These are phyloP conservation scores for Eleusine coracana DNA, from an alignment of 176 grass and related monocot species.

Conservation along the genomic window DNA sequence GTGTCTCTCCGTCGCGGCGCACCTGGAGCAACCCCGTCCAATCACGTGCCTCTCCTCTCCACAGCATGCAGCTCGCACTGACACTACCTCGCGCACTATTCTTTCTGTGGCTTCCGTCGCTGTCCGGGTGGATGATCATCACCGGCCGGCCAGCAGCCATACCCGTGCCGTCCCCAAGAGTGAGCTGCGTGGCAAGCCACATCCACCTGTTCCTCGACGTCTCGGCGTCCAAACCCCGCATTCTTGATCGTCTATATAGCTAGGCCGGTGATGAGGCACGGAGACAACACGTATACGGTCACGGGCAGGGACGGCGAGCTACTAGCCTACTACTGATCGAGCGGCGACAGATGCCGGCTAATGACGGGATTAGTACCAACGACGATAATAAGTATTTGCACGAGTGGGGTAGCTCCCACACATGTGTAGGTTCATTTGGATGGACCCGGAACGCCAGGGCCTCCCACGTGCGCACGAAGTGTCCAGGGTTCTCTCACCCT, in stretches of 20 bases:
- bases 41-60: constrained; percentile 30
- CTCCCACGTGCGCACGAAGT: constrained; percentile 1
- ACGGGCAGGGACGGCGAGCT: neutral
- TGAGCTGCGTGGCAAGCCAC: constrained; percentile 18
- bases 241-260: neutral
- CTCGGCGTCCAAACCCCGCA: neutral
- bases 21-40: constrained; percentile 42
- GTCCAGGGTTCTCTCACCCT: constrained; percentile 5
- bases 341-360: neutral
- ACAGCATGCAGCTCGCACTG: constrained; percentile 4
- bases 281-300: neutral
- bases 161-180: neutral
- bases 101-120: neutral
- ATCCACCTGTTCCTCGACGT: constrained; percentile 8
- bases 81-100: neutral
- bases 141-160: neutral
- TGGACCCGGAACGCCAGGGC: neutral
- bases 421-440: constrained; percentile 7
- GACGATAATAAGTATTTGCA: neutral
- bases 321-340: neutral
- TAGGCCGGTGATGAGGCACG: neutral
- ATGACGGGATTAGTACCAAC: neutral
- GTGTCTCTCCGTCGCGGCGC: constrained; percentile 19
- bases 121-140: constrained; percentile 34
- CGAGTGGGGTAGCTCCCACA: neutral